These are phyloP conservation scores for Heterobasidion parviporum DNA, from an alignment of 1,284 basidiomycete species.

Conservation along the genomic window DNA sequence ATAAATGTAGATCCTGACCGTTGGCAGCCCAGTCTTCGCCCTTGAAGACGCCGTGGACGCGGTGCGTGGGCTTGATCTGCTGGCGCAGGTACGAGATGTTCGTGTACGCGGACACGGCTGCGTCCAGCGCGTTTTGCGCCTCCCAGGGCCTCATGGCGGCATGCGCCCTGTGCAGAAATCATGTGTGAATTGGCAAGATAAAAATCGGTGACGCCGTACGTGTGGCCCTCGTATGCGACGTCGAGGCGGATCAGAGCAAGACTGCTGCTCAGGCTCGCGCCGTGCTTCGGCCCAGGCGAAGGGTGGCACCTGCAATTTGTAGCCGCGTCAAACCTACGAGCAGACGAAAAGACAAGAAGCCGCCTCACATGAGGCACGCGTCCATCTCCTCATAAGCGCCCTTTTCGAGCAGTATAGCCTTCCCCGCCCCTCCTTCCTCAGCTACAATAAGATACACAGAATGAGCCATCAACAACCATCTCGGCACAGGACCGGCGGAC, in stretches of 20 bases:
- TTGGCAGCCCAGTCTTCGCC: slow-evolving; percentile 60
- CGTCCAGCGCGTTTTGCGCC: slow-evolving; percentile 81
- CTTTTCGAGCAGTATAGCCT: slow-evolving; percentile 63
- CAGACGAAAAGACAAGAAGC: neutral
- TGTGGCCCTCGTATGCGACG: slow-evolving; percentile 19
- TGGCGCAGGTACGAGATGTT: slow-evolving; percentile 69
- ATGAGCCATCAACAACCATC: neutral
- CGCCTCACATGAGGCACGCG: slow-evolving; percentile 62
- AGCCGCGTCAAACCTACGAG: slow-evolving; percentile 1
- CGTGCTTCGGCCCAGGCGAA: slow-evolving; percentile 38
- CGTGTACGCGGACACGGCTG: slow-evolving; percentile 75
- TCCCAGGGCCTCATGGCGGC: slow-evolving; percentile 77
- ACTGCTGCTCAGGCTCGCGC: slow-evolving; percentile 41
- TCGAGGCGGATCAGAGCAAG: slow-evolving; percentile 51
- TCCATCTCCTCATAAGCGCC: slow-evolving; percentile 75
- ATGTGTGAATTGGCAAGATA: neutral
- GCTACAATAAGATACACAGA: slow-evolving; percentile 27
- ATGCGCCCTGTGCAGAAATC: slow-evolving; percentile 46
- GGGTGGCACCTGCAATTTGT: slow-evolving; percentile 55
- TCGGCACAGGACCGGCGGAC: too few species aligned
- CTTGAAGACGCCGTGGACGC: slow-evolving; percentile 61
- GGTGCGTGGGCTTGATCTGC: slow-evolving; percentile 47
- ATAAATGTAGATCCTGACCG: slow-evolving; percentile 28
- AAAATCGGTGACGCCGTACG: neutral
- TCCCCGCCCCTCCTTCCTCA: slow-evolving; percentile 81